Conservation (phyloP, 768 basidiomycete species). For the Leccinum barrowsii region DNA sequence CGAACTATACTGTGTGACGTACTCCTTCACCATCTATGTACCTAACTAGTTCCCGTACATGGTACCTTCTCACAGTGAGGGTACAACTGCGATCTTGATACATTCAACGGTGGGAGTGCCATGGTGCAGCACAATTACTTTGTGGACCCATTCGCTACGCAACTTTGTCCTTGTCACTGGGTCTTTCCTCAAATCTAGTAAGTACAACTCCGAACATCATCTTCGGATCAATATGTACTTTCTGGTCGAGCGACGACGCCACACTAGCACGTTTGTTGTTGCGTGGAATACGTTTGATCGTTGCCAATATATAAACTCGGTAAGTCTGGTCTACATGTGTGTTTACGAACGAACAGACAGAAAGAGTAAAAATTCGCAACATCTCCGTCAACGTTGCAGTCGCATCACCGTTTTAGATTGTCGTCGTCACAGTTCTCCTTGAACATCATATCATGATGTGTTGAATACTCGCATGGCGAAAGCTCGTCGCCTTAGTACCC, state of each 20-base stretch:
- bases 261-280: no score
- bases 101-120: no score
- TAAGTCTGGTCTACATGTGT: not conserved
- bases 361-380: not conserved
- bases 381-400: not conserved
- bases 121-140: no score
- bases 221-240: not conserved
- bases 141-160: no score
- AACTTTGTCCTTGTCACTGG: not conserved
- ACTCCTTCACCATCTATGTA: no score
- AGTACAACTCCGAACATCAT: not conserved
- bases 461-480: not conserved
- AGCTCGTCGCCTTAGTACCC: not conserved
- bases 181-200: no score
- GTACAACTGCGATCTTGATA: not conserved
- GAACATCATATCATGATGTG: not conserved
- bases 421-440: not conserved
- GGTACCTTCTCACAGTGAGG: not conserved
- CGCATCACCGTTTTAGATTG: not conserved
- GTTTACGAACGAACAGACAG: not conserved
- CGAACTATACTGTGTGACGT: not conserved
- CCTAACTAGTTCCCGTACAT: not conserved
- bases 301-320: not conserved
- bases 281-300: not conserved
- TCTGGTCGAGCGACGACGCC: no score